Evolutionary conservation across 2,329 filamentous ascomycete species (phyloP), one percentile per base, ranked within the genome.

Genomic region (Trichoderma breve): DNA sequence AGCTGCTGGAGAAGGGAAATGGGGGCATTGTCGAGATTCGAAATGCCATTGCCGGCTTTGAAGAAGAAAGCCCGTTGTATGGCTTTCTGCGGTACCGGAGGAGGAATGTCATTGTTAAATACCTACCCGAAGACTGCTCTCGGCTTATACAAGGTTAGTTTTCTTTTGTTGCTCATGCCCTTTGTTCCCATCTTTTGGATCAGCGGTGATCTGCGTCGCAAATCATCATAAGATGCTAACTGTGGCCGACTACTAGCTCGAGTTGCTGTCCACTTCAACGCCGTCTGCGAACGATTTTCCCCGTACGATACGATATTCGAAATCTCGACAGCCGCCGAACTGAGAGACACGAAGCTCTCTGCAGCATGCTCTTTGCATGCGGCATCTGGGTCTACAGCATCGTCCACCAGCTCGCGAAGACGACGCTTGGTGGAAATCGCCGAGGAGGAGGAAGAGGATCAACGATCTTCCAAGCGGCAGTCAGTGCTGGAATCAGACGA

Each of bases 91-190:
- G 93, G 77, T 98, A 98, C 82, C 88, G 95, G 71, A 90, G 95
- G 79, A 90, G 94, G 79, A 98, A 94, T 82, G 92, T 98, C 63
- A 84, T 99, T 73, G 88, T 99, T 81, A 98, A 96, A 84, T 97
- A 96, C 81, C 88, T 97, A 74, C 96, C 95, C 1, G 93, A 97
- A 73, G 93, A 91, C 73, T 95, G 95, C 75, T 98, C 96, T 74
- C 89, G 96, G 77, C 86, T 99, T 70, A 86, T 99, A 69, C 93
- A 97, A 92, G 96, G 96, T 97, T 83, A 76, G 89, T 63, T 32
- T 18, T 43, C 9, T 32, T 32, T 67, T 30, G 9, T 36, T 34
- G 15, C n/a, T 30, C 36, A 60, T 73, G n/a, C 21, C 28, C 34
- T 73, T 28, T 21, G 57, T 43, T 43, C 61, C 34, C 32, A 53